Percentiles rank a stretch among this genome's conserved stretches.
Evolutionary conservation across 2,329 filamentous ascomycete species (phyloP).

Genomic region (Phialocephala sp.): DNA sequence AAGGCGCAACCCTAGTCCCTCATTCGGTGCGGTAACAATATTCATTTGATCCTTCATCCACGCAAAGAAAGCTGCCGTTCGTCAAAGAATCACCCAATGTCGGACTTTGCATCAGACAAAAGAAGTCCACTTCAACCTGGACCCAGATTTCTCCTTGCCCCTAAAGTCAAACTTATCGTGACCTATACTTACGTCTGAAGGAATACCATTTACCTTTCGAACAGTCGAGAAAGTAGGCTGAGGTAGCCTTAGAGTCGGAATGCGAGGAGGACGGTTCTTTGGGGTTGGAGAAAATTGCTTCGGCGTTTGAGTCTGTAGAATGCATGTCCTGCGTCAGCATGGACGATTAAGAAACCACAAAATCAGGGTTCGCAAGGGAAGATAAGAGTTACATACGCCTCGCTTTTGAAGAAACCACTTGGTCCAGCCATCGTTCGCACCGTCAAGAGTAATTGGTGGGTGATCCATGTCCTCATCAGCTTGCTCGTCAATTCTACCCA

Average conservation of each 20-base stretch:
- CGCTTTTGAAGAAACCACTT: conserved; percentile 18
- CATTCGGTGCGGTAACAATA: neutral
- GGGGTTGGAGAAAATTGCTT: conserved; percentile 3
- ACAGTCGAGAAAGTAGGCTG: conserved; percentile 32
- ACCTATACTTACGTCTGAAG: neutral
- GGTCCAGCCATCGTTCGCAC: conserved; percentile 28
- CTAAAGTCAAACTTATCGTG: conserved; percentile 10
- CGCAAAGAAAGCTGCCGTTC: neutral
- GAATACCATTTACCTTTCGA: conserved; percentile 28
- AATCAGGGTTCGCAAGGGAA: neutral
- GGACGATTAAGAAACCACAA: neutral
- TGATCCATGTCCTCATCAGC: conserved; percentile 17
- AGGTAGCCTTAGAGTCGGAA: conserved; percentile 32
- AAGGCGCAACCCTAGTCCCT: neutral
- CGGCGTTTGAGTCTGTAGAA: neutral
- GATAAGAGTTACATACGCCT: neutral
- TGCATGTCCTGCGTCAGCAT: neutral
- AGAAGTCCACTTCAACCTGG: conserved; percentile 21
- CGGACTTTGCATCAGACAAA: conserved; percentile 14
- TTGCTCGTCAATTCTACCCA: conserved; percentile 7
- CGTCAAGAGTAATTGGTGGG: conserved; percentile 24
- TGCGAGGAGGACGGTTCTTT: conserved; percentile 21
- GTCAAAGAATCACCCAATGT: neutral
- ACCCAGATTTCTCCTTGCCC: conserved; percentile 15
- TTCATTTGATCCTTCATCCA: neutral